A percentile compares a stretch with the other conserved stretches of the same genome.
Evolutionary conservation across 2,329 filamentous ascomycete genomes (phyloP).

Genomic region (Sclerotiophoma versabilis): DNA sequence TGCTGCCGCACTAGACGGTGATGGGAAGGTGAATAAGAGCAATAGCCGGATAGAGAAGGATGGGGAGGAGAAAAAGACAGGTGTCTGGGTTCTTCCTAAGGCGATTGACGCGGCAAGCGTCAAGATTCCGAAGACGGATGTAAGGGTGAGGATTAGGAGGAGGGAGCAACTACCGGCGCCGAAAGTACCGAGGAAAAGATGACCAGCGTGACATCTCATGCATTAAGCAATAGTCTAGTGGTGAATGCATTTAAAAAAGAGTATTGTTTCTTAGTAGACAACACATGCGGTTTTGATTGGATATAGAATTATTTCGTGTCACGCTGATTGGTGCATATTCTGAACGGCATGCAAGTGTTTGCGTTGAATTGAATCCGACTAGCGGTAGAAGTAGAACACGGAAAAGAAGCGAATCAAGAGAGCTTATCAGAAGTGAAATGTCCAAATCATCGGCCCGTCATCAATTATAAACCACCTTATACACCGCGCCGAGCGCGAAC

Average conservation of each 20-base stretch:
- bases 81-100: constrained; percentile 60
- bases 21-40: constrained; percentile 9
- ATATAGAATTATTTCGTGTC: background rate
- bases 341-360: background rate
- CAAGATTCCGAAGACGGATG: constrained; percentile 59
- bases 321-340: background rate
- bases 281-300: background rate
- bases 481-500: background rate
- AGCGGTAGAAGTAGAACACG: constrained; percentile 9
- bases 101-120: constrained; percentile 57
- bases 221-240: background rate
- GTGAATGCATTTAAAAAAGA: too few relatives aligned
- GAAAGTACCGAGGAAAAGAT: constrained; percentile 14
- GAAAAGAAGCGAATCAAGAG: constrained; percentile 12
- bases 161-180: constrained; percentile 29
- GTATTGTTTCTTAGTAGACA: background rate
- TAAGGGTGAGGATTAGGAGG: constrained; percentile 62
- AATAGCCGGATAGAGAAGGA: constrained; percentile 11
- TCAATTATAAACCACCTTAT: constrained; percentile 15
- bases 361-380: constrained; percentile 2
- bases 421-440: constrained; percentile 5
- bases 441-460: constrained; percentile 8
- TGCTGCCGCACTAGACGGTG: constrained; percentile 28
- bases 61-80: constrained; percentile 26
- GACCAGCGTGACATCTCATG: background rate